These are phyloP conservation scores for Coniochaeta sp. DNA, from an alignment of 2,329 filamentous ascomycete species.

Conservation along the genomic window DNA sequence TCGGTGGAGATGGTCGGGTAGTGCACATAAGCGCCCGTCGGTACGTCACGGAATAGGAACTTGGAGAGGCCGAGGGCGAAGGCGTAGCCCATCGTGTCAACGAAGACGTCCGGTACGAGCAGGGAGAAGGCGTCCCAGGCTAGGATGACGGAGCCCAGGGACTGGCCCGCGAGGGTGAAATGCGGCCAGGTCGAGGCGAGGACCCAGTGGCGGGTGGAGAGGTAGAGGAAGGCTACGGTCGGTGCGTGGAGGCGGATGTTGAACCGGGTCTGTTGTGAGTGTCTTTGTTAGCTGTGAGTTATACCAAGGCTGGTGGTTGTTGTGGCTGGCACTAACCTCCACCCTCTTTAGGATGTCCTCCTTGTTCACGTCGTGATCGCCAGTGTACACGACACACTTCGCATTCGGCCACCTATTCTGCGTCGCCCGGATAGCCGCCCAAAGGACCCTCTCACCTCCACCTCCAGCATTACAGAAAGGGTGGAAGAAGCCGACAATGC, in stretches of 20 bases:
- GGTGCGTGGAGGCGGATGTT: slow-evolving; percentile 84
- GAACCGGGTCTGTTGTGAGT: slow-evolving; percentile 68
- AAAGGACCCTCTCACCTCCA: slow-evolving; percentile 90
- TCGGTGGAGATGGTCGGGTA: slow-evolving; percentile 98
- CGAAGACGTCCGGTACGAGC: slow-evolving; percentile 84
- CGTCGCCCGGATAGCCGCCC: slow-evolving; percentile 88
- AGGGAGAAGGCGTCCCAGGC: slow-evolving; percentile 92
- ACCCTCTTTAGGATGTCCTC: slow-evolving; percentile 70
- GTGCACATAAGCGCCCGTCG: slow-evolving; percentile 91
- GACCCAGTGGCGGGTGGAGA: slow-evolving; percentile 81
- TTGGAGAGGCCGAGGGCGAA: slow-evolving; percentile 81
- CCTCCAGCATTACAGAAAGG: slow-evolving; percentile 98
- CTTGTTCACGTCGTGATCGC: slow-evolving; percentile 85
- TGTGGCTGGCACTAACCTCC: slow-evolving; percentile 46
- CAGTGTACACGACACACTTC: slow-evolving; percentile 89
- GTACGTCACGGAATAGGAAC: slow-evolving; percentile 70
- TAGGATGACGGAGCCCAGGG: slow-evolving; percentile 77
- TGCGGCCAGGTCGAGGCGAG: slow-evolving; percentile 81
- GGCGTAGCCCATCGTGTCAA: slow-evolving; percentile 98
- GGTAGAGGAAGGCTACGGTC: slow-evolving; percentile 81
- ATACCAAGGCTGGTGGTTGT: neutral
- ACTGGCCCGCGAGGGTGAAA: slow-evolving; percentile 93
- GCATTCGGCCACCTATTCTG: slow-evolving; percentile 84
- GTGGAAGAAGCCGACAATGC: slow-evolving; percentile 93
- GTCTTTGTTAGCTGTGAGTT: slow-evolving; percentile 4